Conservation (phyloP, 2,329 filamentous ascomycete species). For the Boeremia lycopersici region DNA sequence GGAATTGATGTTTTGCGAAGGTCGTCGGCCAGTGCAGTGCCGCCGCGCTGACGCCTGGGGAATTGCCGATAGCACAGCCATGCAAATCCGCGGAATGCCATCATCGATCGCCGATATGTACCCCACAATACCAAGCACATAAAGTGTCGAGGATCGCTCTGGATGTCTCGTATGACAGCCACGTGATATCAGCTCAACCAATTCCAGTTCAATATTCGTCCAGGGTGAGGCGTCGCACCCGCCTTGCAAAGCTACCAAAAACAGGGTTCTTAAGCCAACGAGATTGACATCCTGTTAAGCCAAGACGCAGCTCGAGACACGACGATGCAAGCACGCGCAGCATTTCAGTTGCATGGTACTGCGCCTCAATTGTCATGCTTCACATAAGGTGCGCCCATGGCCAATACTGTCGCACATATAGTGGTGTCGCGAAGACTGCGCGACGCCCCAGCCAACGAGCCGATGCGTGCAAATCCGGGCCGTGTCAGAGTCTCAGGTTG, state of each 20-base stretch:
- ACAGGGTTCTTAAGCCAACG: conserved; percentile 10
- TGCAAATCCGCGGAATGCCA: conserved; percentile 13
- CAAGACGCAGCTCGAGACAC: not conserved
- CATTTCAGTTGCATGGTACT: not conserved
- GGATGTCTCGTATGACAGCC: conserved; percentile 15
- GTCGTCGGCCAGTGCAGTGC: not conserved
- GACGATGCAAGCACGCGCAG: conserved; percentile 3
- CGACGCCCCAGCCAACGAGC: not conserved
- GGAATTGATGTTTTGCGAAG: not conserved
- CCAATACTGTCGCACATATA: not conserved
- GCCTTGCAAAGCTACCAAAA: conserved; percentile 14
- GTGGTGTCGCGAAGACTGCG: not conserved
- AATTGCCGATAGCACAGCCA: conserved; percentile 10
- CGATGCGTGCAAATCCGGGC: not conserved
- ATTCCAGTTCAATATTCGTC: not conserved
- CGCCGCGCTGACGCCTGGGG: not conserved
- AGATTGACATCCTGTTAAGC: not conserved
- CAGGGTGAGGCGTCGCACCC: conserved; percentile 9
- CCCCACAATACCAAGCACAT: conserved; percentile 16
- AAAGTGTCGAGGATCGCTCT: conserved; percentile 11
- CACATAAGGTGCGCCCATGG: not conserved
- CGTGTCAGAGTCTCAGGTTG: not conserved
- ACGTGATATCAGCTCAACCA: conserved; percentile 16
- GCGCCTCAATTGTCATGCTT: not conserved
- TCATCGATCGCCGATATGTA: conserved; percentile 16